These are phyloP conservation scores for Monosporascus sp. DNA, from an alignment of 2,329 filamentous ascomycete genomes.

Conservation along the genomic window DNA sequence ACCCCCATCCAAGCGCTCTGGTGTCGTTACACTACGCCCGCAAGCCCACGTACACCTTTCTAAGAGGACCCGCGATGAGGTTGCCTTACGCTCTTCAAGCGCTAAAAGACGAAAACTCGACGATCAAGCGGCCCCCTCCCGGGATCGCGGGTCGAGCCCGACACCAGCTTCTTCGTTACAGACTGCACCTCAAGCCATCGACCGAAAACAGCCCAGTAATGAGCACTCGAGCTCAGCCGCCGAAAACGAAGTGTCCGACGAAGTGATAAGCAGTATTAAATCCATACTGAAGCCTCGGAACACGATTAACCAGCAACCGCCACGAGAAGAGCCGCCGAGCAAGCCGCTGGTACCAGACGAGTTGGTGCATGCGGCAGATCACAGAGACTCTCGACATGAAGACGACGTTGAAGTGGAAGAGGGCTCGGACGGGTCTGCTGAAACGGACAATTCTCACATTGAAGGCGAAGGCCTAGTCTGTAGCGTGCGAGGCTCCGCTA, in stretches of 20 bases:
- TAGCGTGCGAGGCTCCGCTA: not conserved
- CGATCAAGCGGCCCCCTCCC: too few species aligned
- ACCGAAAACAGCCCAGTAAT: not conserved
- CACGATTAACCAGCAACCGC: not conserved
- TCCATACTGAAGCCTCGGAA: not conserved
- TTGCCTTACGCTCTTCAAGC: not conserved
- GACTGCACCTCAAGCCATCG: not conserved
- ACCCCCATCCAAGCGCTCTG: slow-evolving; percentile 11
- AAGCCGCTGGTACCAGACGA: not conserved
- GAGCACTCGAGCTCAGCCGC: not conserved
- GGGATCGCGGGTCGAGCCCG: not conserved
- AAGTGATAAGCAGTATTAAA: not conserved
- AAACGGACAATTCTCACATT: not conserved
- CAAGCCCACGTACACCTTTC: slow-evolving; percentile 4
- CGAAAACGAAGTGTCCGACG: not conserved
- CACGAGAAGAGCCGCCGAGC: not conserved
- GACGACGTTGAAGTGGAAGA: not conserved
- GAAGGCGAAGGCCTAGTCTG: not conserved
- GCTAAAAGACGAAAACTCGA: not conserved
- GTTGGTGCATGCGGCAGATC: not conserved
- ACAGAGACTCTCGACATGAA: not conserved
- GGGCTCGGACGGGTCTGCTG: not conserved
- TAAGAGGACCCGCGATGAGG: not conserved
- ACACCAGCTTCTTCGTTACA: not conserved
- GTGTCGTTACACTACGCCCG: not conserved